A percentile compares a stretch with the other conserved stretches of the same genome.
These are phyloP conservation scores for Apiospora sp. DNA, from an alignment of 2,329 filamentous ascomycete species.

Conservation along the genomic window DNA sequence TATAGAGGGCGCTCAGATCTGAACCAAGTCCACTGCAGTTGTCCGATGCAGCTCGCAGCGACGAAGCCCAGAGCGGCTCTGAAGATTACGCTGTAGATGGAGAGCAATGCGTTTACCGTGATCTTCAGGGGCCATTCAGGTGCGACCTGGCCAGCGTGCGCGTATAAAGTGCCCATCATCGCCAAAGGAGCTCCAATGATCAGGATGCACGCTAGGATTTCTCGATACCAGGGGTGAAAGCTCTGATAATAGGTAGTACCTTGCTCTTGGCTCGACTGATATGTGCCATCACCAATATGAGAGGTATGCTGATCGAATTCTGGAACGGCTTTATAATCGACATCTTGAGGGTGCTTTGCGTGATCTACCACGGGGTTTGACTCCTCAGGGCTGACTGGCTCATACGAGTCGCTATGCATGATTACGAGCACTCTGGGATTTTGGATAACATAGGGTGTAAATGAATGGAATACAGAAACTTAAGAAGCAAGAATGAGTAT, in stretches of 20 bases:
- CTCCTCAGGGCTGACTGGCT: background rate
- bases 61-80: background rate
- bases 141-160: background rate
- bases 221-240: background rate
- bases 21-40: conserved; percentile 27
- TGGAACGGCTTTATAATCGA: background rate
- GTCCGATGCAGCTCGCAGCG: conserved; percentile 21
- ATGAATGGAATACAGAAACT: background rate
- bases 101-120: conserved; percentile 20
- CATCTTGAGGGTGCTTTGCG: background rate
- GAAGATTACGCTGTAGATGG: conserved; percentile 2
- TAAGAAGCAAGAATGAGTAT: background rate
- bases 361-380: background rate
- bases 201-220: background rate
- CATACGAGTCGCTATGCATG: background rate
- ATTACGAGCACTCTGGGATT: background rate
- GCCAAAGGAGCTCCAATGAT: background rate
- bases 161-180: background rate
- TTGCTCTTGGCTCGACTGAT: background rate
- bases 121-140: conserved; percentile 21
- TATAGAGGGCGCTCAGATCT: conserved; percentile 2
- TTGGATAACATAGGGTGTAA: background rate
- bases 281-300: background rate
- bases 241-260: background rate
- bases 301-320: background rate